A percentile compares a stretch with the other conserved stretches of the same genome.
Evolutionary conservation across 164 flowering plant species (phyloP).

Genomic region (Protea cynaroides): DNA sequence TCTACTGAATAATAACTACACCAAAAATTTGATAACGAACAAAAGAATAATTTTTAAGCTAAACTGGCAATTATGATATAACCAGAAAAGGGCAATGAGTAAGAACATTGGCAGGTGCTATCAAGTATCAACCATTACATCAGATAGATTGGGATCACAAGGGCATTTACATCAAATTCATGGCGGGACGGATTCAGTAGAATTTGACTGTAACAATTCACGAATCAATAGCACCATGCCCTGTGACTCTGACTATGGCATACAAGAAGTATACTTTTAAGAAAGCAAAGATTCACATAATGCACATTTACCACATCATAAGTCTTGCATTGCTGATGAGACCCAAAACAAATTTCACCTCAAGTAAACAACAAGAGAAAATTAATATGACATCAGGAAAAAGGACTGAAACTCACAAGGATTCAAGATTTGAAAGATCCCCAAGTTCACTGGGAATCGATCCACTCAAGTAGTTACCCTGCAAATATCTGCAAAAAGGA

Average conservation of each 20-base stretch:
- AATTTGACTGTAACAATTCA: too few relatives aligned
- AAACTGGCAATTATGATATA: too few relatives aligned
- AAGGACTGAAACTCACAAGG: conserved; percentile 46
- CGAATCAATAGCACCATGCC: too few relatives aligned
- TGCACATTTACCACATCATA: neutral
- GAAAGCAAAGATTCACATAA: neutral
- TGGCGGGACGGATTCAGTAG: too few relatives aligned
- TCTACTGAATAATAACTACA: neutral
- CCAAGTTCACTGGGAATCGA: conserved; percentile 69
- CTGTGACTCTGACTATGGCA: too few relatives aligned
- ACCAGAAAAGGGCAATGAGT: neutral
- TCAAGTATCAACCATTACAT: too few relatives aligned
- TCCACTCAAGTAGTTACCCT: conserved; percentile 88
- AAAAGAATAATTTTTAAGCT: too few relatives aligned
- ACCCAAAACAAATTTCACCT: neutral
- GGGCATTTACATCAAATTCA: too few relatives aligned
- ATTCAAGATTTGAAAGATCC: conserved; percentile 48
- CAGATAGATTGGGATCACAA: too few relatives aligned
- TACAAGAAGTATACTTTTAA: neutral
- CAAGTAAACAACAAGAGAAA: neutral
- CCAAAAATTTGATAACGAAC: too few relatives aligned
- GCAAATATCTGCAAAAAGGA: conserved; percentile 66
- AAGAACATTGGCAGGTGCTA: too few relatives aligned
- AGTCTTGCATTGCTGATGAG: neutral
- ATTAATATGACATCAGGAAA: neutral